Evolutionary conservation across 192 early-diverging fungal genomes (phyloP), one percentile per base, ranked within the genome.

Genomic region (Podila horticola): DNA sequence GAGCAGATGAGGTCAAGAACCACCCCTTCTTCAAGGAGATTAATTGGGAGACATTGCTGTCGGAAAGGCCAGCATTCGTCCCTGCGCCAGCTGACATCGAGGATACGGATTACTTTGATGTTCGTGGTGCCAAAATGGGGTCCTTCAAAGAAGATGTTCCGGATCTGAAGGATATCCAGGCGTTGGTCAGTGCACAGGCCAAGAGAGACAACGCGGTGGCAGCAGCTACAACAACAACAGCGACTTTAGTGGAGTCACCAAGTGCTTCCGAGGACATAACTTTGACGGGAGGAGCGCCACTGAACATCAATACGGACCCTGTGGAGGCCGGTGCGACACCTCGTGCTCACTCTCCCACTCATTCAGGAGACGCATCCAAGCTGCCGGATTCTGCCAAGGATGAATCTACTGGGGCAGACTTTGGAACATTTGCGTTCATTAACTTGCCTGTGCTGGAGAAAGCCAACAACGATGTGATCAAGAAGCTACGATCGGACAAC

Each of bases 21-120:
- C 93, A 95, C 82, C 84, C 90, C 0, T 95, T 92, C 72, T 96
- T 96, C 83, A 81, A 84, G 29, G 88, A 84, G 19, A 86, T 94
- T 3, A 77, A 93, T 36, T 96, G 95, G 95, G 88, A 90, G 19
- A 86, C 74, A 11, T 64, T 96, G 5, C 58, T 87, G 13, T 84
- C 82, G 0, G 85, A 89, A 62, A 84, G 89, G 29, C 93, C 96
- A 1, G 87, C 88, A 17, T 98, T 98, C 85, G 88, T 96, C 12
- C 97, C 97, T 2, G 91, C 92, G 41, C 85, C 91, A 4, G 90
- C 86, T 2, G 82, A 88, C 72, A 79, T 87, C 19, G 96, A 97
- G 58, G 96, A 97, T 65, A 97, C 96, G 0, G 93, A 94, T 34
- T 98, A 98, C 77, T 98, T 98, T 90, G 97, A 98, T 81, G 76